These are phyloP conservation scores for Cyberlindnera saturnus DNA, from an alignment of 805 yeast genomes.

Conservation along the genomic window DNA sequence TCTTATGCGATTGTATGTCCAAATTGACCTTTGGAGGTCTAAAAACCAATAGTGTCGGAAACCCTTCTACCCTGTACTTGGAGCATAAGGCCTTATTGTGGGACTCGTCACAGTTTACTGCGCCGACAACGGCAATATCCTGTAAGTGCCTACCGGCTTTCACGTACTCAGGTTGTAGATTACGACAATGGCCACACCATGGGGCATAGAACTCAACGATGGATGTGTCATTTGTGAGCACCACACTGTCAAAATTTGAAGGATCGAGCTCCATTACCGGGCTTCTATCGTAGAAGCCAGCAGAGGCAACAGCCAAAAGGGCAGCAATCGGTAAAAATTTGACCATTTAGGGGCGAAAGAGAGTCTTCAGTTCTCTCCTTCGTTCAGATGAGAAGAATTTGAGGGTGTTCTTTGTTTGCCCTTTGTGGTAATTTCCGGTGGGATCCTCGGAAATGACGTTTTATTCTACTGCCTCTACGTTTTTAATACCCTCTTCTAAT, in stretches of 20 bases:
- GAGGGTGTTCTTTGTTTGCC: too few species aligned
- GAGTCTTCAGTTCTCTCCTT: background rate
- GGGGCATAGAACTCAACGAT: conserved; percentile 92
- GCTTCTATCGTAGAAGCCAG: conserved; percentile 19
- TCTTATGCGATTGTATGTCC: conserved; percentile 12
- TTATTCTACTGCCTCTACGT: too few species aligned
- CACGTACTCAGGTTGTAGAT: conserved; percentile 55
- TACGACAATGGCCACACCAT: conserved; percentile 94
- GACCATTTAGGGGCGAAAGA: background rate
- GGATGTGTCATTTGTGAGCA: conserved; percentile 68
- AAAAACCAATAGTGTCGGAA: conserved; percentile 78
- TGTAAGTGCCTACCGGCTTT: conserved; percentile 58
- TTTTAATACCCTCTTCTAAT: too few species aligned
- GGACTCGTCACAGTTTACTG: conserved; percentile 79
- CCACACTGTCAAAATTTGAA: conserved; percentile 55
- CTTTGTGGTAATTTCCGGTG: too few species aligned
- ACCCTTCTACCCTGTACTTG: conserved; percentile 61
- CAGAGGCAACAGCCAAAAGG: background rate
- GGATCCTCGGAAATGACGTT: too few species aligned
- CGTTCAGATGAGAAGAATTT: too few species aligned
- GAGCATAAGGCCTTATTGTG: conserved; percentile 66
- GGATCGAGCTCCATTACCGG: conserved; percentile 52
- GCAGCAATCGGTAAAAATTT: background rate
- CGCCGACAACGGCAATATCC: conserved; percentile 59
- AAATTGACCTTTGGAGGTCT: conserved; percentile 65